Percentiles rank a stretch among this genome's conserved stretches.
Conservation (phyloP, 2,329 filamentous ascomycete genomes). For the Ophiostoma sp. region DNA sequence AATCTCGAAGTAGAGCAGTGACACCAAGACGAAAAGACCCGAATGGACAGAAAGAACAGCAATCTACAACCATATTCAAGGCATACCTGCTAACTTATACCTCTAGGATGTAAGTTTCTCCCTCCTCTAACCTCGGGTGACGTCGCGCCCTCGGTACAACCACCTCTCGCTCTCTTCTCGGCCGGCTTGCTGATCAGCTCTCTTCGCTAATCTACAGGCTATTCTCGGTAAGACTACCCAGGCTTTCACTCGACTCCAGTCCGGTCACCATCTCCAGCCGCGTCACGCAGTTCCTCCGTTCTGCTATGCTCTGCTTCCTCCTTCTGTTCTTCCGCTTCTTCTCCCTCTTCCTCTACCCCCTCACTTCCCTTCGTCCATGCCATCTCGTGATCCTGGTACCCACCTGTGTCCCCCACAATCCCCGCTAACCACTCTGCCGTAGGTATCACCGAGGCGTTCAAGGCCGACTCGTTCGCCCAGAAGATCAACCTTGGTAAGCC, state of each 20-base stretch:
- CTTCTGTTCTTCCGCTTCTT: neutral
- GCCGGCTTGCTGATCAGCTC: constrained; percentile 16
- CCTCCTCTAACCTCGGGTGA: constrained; percentile 27
- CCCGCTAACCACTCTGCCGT: constrained; percentile 28
- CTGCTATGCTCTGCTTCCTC: neutral
- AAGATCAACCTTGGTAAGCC: constrained; percentile 90
- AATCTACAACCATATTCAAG: neutral
- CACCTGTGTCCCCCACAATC: constrained; percentile 11
- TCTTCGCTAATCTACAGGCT: constrained; percentile 19
- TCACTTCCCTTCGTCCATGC: constrained; percentile 16
- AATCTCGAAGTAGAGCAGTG: no score
- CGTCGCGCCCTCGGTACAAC: neutral
- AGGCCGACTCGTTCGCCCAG: constrained; percentile 84
- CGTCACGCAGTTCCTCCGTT: neutral
- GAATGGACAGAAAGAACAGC: neutral
- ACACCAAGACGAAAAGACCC: no score
- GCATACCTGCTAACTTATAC: constrained; percentile 21
- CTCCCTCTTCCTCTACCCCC: neutral
- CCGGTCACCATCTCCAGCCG: neutral
- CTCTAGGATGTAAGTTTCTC: constrained; percentile 36
- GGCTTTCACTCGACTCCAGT: neutral
- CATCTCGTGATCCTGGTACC: neutral
- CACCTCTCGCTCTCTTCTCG: neutral
- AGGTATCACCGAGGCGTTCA: constrained; percentile 98
- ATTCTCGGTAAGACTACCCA: constrained; percentile 22